These are phyloP conservation scores for Nigrospora sphaerica DNA, from an alignment of 2,329 filamentous ascomycete species.

Conservation along the genomic window DNA sequence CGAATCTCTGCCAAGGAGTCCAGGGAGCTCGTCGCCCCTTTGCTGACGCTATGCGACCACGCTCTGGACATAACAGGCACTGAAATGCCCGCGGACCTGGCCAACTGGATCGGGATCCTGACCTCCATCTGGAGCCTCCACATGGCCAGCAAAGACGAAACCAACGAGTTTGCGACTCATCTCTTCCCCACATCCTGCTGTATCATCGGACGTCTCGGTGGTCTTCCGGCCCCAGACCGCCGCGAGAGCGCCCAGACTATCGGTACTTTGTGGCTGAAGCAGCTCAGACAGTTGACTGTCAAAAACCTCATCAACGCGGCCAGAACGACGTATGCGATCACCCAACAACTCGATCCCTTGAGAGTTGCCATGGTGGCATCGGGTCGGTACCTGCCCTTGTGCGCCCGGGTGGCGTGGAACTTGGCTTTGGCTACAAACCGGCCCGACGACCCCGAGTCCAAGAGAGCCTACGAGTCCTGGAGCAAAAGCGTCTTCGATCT, in stretches of 20 bases:
- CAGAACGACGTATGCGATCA: constrained; percentile 37
- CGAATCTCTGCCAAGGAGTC: constrained; percentile 40
- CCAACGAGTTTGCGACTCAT: constrained; percentile 38
- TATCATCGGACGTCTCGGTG: constrained; percentile 34
- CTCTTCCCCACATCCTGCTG: constrained; percentile 32
- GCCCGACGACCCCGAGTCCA: constrained; percentile 18
- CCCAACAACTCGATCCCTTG: constrained; percentile 32
- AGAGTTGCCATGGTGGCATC: constrained; percentile 32
- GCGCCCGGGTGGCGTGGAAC: constrained; percentile 35
- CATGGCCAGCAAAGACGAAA: constrained; percentile 40
- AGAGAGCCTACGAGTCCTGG: constrained; percentile 20
- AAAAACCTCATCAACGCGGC: constrained; percentile 45
- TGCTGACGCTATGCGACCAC: constrained; percentile 37
- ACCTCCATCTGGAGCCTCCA: constrained; percentile 46
- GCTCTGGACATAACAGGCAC: constrained; percentile 23
- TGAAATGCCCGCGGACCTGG: constrained; percentile 28
- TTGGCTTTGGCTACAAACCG: constrained; percentile 17
- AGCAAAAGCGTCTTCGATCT: constrained; percentile 15
- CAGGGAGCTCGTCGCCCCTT: constrained; percentile 34
- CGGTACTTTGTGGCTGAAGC: constrained; percentile 30
- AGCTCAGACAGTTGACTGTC: constrained; percentile 41
- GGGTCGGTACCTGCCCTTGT: constrained; percentile 23
- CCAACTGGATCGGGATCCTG: constrained; percentile 40
- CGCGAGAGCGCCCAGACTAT: constrained; percentile 10
- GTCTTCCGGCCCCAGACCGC: constrained; percentile 6